phyloP scores from a whole-genome alignment of 805 yeast species.

The Candida methanosorbosa region DNA sequence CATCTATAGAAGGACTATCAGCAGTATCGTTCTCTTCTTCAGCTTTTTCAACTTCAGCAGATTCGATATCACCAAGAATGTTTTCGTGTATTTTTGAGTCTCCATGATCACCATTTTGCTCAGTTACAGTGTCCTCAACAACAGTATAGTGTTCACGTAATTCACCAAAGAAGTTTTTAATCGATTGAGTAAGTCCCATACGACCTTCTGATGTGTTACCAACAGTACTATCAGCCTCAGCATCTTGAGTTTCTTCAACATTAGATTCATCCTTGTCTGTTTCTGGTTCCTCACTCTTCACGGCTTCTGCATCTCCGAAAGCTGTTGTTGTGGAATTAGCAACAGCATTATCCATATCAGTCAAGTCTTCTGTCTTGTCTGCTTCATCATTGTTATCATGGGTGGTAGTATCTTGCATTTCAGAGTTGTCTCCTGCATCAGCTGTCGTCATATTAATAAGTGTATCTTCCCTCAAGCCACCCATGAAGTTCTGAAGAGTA shows the following conservation, averaged over 20 bases:
- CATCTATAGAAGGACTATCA: no score
- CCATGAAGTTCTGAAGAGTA: no score
- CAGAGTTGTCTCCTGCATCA: not conserved
- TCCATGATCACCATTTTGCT: not conserved
- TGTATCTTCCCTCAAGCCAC: not conserved
- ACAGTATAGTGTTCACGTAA: no score
- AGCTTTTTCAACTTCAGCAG: not conserved
- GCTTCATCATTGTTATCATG: conserved; percentile 3
- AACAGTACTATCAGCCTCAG: no score
- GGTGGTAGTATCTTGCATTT: not conserved
- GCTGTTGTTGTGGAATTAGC: not conserved
- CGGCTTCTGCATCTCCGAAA: not conserved
- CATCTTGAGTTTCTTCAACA: conserved; percentile 3
- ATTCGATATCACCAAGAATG: not conserved
- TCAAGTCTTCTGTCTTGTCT: conserved; percentile 1
- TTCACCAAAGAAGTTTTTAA: not conserved
- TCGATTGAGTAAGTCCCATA: no score
- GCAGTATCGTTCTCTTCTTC: not conserved
- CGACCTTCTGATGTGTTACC: no score
- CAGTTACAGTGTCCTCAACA: not conserved
- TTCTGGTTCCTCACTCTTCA: not conserved
- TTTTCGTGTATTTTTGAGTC: not conserved
- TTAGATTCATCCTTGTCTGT: conserved; percentile 2
- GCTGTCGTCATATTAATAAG: no score
- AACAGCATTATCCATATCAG: not conserved